phyloP scores from a whole-genome alignment of 371 early-diverging fungal species.

The Nosema muscidifuracis region DNA sequence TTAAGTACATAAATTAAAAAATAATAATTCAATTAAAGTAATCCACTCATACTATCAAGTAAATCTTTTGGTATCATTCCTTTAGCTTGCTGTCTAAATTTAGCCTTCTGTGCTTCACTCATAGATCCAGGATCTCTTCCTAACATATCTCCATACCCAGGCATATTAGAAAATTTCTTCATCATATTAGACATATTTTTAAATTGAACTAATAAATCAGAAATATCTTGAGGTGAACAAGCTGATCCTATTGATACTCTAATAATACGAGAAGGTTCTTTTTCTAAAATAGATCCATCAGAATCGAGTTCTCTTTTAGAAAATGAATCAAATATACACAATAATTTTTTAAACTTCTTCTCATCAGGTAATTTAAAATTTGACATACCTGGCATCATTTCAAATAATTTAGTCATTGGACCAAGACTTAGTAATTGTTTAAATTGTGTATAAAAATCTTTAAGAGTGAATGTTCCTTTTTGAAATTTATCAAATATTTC shows the following conservation, averaged over 20 bases:
- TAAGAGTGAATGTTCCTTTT: constrained; percentile 73
- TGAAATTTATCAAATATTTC: constrained; percentile 82
- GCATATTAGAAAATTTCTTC: constrained; percentile 76
- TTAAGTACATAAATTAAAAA: no score
- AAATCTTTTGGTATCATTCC: constrained; percentile 42
- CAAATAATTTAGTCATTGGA: constrained; percentile 82
- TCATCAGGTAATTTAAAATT: constrained; percentile 69
- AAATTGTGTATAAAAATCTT: constrained; percentile 91
- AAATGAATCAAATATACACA: constrained; percentile 94
- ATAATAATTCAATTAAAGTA: no score
- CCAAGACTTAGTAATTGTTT: constrained; percentile 85
- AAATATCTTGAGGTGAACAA: constrained; percentile 72
- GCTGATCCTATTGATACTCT: constrained; percentile 87
- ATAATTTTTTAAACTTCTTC: constrained; percentile 70
- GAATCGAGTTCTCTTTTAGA: constrained; percentile 81
- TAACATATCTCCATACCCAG: constrained; percentile 43
- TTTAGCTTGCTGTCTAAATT: constrained; percentile 40
- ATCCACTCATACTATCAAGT: constrained; percentile 22
- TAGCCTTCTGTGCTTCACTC: constrained; percentile 32
- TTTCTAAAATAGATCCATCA: constrained; percentile 75
- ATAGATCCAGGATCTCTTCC: constrained; percentile 23
- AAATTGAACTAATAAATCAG: constrained; percentile 74
- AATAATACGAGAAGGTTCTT: constrained; percentile 70
- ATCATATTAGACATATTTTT: constrained; percentile 76
- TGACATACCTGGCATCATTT: constrained; percentile 91